These are phyloP conservation scores for Globisporangium lucens DNA, from an alignment of 352 stramenopile species.

Conservation along the genomic window DNA sequence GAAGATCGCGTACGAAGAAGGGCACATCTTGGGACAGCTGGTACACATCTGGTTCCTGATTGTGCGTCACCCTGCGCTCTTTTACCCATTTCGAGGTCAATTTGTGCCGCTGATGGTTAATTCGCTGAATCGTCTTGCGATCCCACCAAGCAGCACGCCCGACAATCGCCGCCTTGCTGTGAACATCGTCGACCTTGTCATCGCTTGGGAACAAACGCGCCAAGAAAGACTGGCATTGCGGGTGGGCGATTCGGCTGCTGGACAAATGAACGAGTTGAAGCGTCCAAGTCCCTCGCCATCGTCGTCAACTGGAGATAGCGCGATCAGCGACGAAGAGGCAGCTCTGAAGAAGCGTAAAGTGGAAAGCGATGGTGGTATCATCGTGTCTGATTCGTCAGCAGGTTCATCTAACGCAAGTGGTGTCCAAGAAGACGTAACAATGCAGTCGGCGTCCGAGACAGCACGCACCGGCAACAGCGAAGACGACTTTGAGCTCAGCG, in stretches of 20 bases:
- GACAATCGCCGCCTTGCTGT: slow-evolving; percentile 94
- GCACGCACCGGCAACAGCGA: slow-evolving; percentile 37
- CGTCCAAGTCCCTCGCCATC: slow-evolving; percentile 7
- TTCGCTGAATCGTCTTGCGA: slow-evolving; percentile 94
- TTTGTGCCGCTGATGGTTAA: slow-evolving; percentile 97
- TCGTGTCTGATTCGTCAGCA: slow-evolving; percentile 19
- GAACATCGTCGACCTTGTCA: slow-evolving; percentile 94
- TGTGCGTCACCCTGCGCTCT: slow-evolving; percentile 92
- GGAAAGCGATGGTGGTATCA: slow-evolving; percentile 19
- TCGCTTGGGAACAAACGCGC: slow-evolving; percentile 93
- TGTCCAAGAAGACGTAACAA: slow-evolving; percentile 13
- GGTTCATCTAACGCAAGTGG: slow-evolving; percentile 6
- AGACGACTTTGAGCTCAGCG: slow-evolving; percentile 86
- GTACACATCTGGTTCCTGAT: slow-evolving; percentile 98
- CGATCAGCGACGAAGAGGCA: slow-evolving; percentile 7
- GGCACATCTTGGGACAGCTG: slow-evolving; percentile 92
- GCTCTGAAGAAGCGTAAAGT: slow-evolving; percentile 49
- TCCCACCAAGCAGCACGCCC: slow-evolving; percentile 89
- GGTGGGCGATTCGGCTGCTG: not conserved
- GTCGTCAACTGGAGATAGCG: not conserved
- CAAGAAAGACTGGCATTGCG: slow-evolving; percentile 54
- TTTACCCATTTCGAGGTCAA: slow-evolving; percentile 89
- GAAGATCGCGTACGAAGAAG: slow-evolving; percentile 98
- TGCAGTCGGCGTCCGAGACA: slow-evolving; percentile 10
- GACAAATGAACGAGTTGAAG: slow-evolving; percentile 18